Evolutionary conservation across 129 eudicot genomes (phyloP), one percentile per base, ranked within the genome.

Genomic region (Artemisia tridentata): DNA sequence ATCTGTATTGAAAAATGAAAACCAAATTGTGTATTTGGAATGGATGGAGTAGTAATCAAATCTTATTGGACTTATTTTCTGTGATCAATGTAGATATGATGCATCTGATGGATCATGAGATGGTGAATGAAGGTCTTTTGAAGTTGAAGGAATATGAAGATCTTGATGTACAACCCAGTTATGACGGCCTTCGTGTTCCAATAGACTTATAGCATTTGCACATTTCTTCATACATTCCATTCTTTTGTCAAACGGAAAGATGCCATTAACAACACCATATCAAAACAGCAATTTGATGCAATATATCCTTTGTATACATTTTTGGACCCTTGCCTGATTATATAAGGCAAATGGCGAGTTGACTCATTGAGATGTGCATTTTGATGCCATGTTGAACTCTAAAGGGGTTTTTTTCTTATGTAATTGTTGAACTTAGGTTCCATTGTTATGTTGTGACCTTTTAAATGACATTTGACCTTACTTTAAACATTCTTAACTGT

Each of bases 61-160:
- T 21, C 0, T 21, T 21, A 25, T 21, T 3, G 49, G 45, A 46
- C 50, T 59, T 13, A 0, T 64, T 77, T 70, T 20, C 19, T 46
- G 27, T 29, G 51, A 60, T 63, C 18, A 43, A 63, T 81, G 74
- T 80, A 93, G 97, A 93, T 60, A 95, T 95, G 97, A 90, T 90
- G 97, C 99, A 95, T 79, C 77, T 84, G 72, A 95, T 95, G 99
- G 99, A 95, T 81, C 99, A 88, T 56, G 99, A 95, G 38, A 78
- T 74, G 76, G 91, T 90, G 72, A 95, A 80, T 52, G 86, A 82
- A 80, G 83, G 73, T 29, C 85, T 95, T 5, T 16, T 75, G 72
- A 81, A 84, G 75, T 79, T 90, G 78, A 86, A 29, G 91, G 96
- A 88, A 50, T 84, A 82, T 3, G 99, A 95, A 80, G 97, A 2